These are phyloP conservation scores for Drechslerella coelobrocha DNA, from an alignment of 2,329 filamentous ascomycete genomes.

Conservation along the genomic window DNA sequence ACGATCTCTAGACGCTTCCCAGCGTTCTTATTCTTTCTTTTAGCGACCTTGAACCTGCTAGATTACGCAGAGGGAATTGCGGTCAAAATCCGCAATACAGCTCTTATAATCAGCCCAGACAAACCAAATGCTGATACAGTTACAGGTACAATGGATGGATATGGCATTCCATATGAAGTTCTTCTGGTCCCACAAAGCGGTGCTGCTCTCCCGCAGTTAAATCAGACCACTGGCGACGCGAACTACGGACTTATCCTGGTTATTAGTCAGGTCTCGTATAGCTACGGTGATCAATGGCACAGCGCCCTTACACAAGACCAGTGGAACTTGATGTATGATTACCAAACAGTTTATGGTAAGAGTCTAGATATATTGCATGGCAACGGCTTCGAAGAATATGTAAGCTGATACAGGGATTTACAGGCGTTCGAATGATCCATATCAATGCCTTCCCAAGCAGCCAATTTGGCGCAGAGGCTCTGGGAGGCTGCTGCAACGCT, in stretches of 20 bases:
- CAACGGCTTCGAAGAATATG: conserved; percentile 64
- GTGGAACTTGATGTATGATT: conserved; percentile 66
- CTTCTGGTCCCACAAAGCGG: conserved; percentile 66
- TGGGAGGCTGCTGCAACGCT: conserved; percentile 62
- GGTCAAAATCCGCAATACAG: conserved; percentile 59
- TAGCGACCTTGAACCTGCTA: conserved; percentile 8
- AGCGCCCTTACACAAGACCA: conserved; percentile 66
- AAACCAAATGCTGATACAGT: conserved; percentile 62
- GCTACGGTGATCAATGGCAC: conserved; percentile 62
- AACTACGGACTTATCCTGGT: conserved; percentile 69
- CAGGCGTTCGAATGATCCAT: conserved; percentile 68
- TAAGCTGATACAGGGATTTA: conserved; percentile 62
- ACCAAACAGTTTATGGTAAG: conserved; percentile 67
- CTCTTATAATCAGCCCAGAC: conserved; percentile 66
- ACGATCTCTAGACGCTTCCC: conserved; percentile 2
- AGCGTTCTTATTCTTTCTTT: conserved; percentile 9
- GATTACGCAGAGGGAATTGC: conserved; percentile 18
- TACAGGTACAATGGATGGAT: conserved; percentile 66
- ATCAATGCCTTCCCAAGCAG: conserved; percentile 66
- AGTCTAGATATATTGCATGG: conserved; percentile 61
- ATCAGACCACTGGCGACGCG: conserved; percentile 61
- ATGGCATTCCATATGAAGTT: conserved; percentile 67
- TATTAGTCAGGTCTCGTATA: conserved; percentile 65
- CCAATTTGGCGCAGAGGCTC: conserved; percentile 61
- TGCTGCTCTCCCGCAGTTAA: conserved; percentile 63